Base-by-base conservation (phyloP, 2,329 filamentous ascomycete species). In the Arthrobotrys iridis region DNA sequence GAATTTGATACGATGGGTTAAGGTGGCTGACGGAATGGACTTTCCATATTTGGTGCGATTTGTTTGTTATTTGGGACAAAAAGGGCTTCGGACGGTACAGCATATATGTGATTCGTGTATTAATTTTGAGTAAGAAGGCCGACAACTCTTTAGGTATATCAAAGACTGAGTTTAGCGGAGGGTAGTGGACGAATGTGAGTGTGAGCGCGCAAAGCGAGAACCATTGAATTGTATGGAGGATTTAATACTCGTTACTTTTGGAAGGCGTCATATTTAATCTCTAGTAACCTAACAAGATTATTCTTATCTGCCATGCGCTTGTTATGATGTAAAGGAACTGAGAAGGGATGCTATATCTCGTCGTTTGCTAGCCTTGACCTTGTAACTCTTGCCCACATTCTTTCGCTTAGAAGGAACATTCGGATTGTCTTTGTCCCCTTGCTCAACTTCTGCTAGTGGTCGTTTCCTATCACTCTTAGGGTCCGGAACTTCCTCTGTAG, bases 331-430 rank as follows among this genome's bases (percentile, higher is more conserved):
- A 43, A 75, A 75, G 2, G 71, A 68, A 28, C 30, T 67, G n/a
- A 75, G 37, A 24, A 75, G 48, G 4, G 41, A 63, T 22, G 33
- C 71, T 26, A 75, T 68, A 52, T 75, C 63, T 24, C 67, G 63
- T 24, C 40, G 58, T 40, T 59, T 75, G 15, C 28, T 68, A 1
- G 71, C 40, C 24, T 75, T 75, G 35, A 57, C 48, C 22, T 52
- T 75, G 24, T 67, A 57, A 6, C 24, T 45, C 8, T 22, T 52
- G 33, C 50, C 52, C 3, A 26, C 24, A 8, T 15, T 24, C 30
- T 64, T 63, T 13, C 63, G 26, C 20, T 68, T 75, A 22, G 57
- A 20, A 4, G 41, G 37, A 13, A 6, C 26, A 15, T 11, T 24
- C 24, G 18, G 7, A 0, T 37, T 37, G 6, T 48, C 46, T 22